Conservation (phyloP, 1,139 yeast species). For the Yamadazyma atlantica region DNA sequence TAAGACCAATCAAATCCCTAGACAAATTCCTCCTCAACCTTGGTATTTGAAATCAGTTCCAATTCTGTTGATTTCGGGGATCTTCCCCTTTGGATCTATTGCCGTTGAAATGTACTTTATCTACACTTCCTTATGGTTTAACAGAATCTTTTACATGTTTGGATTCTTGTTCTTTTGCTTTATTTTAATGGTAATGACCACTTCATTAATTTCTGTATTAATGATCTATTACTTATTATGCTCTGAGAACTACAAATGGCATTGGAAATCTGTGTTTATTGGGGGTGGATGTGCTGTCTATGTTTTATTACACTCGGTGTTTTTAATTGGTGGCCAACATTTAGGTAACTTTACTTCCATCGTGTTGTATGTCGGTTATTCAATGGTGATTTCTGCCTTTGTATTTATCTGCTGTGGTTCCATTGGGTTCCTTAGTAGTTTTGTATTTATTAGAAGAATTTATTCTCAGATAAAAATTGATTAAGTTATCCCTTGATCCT, state of each 20-base stretch:
- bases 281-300: slow-evolving; percentile 91
- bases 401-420: slow-evolving; percentile 86
- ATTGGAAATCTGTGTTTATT: slow-evolving; percentile 86
- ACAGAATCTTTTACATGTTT: slow-evolving; percentile 93
- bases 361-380: slow-evolving; percentile 84
- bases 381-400: slow-evolving; percentile 65
- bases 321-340: slow-evolving; percentile 63
- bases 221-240: slow-evolving; percentile 84
- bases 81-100: slow-evolving; percentile 93
- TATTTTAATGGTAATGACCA: slow-evolving; percentile 75
- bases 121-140: slow-evolving; percentile 90
- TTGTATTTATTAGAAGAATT: slow-evolving; percentile 74
- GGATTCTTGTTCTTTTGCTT: slow-evolving; percentile 93
- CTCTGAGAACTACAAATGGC: slow-evolving; percentile 95
- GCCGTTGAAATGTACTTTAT: slow-evolving; percentile 92
- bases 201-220: slow-evolving; percentile 76
- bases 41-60: slow-evolving; percentile 73
- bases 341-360: slow-evolving; percentile 77
- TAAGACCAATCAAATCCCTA: slow-evolving; percentile 88
- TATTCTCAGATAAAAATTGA: slow-evolving; percentile 88
- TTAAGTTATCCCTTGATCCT: slow-evolving; percentile 19
- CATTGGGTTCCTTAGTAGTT: slow-evolving; percentile 76
- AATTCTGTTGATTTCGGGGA: slow-evolving; percentile 75
- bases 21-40: slow-evolving; percentile 93
- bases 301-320: slow-evolving; percentile 78